Base-by-base conservation (phyloP, 139 green algal genomes). In the Raphidocelis subcapitata region DNA sequence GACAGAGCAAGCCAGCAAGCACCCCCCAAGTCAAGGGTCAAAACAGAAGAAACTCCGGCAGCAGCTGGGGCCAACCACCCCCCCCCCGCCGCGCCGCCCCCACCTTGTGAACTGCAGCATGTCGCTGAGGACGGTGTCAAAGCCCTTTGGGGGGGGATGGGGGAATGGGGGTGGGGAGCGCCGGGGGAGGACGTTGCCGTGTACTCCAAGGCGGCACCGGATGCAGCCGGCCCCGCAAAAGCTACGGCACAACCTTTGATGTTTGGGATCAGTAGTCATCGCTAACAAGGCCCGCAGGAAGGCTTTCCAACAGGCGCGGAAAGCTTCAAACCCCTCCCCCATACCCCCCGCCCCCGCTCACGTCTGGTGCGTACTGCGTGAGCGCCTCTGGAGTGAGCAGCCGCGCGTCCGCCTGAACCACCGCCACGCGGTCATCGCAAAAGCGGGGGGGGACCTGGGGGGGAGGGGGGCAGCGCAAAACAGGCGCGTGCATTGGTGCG, bases 101-200 rank as follows among this genome's bases (percentile, higher is more conserved):
- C 86, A 80, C 32, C 74, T 84, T 2, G 90, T 95, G 75, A 86
- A 91, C 32, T 90, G 87, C 28, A 92, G 85, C 91, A 95, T 97
- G 79, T 94, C 91, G 24, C 83, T 92, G 20, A 94, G 71, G n/a
- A 94, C 84, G 0, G 77, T 81, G 73, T 92, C 82, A 75, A 92
- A 92, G 14, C 84, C 82, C 76, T 81, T 72, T 35, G 54, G 18
- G 60, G 41, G 12, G 41, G 12, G 41, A 12, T 49, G 41, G 8
- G 12, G n/a, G n/a, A n/a, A n/a, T n/a, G n/a, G n/a, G n/a, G n/a
- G n/a, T n/a, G n/a, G n/a, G n/a, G n/a, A n/a, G n/a, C n/a, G n/a
- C n/a, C n/a, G n/a, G n/a, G n/a, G n/a, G n/a, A n/a, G n/a, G n/a
- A n/a, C n/a, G n/a, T n/a, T n/a, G n/a, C n/a, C n/a, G n/a, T n/a